These are phyloP conservation scores for Aspergillus oerlinghausenensis DNA, from an alignment of 2,329 filamentous ascomycete genomes.

Conservation along the genomic window DNA sequence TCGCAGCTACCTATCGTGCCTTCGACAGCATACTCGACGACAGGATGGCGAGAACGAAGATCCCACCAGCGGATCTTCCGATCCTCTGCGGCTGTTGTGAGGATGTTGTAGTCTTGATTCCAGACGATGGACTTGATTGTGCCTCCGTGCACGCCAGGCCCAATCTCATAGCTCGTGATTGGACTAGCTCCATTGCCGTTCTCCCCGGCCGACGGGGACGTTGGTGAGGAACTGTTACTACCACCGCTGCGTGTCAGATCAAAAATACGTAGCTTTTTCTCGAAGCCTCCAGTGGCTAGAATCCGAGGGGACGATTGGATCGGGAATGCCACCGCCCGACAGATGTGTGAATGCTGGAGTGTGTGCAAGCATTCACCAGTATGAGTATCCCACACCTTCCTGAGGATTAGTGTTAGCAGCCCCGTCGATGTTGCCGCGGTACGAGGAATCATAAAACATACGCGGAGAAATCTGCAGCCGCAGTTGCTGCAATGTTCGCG, in stretches of 20 bases:
- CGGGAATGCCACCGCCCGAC: constrained; percentile 86
- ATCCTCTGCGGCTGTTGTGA: constrained; percentile 87
- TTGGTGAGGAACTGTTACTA: constrained; percentile 36
- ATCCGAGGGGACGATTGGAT: constrained; percentile 72
- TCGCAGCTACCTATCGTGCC: constrained; percentile 90
- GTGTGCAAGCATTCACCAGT: constrained; percentile 85
- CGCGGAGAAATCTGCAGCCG: constrained; percentile 93
- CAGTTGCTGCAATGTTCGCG: constrained; percentile 82
- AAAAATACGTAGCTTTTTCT: constrained; percentile 94
- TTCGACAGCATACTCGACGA: constrained; percentile 73
- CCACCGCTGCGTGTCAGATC: constrained; percentile 63
- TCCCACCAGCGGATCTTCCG: constrained; percentile 95
- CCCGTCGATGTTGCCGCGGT: neutral
- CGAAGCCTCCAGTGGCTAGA: constrained; percentile 87
- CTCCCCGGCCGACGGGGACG: constrained; percentile 33
- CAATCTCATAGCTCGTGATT: constrained; percentile 77
- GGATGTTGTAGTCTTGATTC: constrained; percentile 79
- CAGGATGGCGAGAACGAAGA: constrained; percentile 67
- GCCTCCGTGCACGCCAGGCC: constrained; percentile 72
- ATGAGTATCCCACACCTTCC: constrained; percentile 95
- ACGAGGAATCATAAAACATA: constrained; percentile 42
- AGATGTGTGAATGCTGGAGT: constrained; percentile 89
- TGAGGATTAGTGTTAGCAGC: constrained; percentile 41
- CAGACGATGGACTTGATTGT: constrained; percentile 97
- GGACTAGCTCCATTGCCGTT: constrained; percentile 41